These are phyloP conservation scores for Chytriomyces hyalinus DNA, from an alignment of 192 early-diverging fungal species.

Conservation along the genomic window DNA sequence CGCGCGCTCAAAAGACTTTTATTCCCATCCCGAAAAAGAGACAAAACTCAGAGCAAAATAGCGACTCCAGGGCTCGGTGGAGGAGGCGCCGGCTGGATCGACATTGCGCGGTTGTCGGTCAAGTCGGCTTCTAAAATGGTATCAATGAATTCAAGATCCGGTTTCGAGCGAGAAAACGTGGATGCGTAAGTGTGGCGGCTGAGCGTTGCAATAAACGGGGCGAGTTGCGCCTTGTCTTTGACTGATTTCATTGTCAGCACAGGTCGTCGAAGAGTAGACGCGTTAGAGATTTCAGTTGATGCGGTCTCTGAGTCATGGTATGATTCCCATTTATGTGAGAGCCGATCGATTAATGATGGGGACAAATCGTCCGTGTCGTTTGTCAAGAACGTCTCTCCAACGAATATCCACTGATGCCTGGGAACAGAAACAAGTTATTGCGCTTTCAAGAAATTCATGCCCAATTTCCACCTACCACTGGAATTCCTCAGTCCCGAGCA, in stretches of 20 bases:
- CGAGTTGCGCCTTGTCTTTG: slow-evolving; percentile 71
- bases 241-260: slow-evolving; percentile 76
- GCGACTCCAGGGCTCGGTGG: too few relatives aligned
- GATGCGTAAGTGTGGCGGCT: slow-evolving; percentile 77
- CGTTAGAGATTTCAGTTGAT: slow-evolving; percentile 14
- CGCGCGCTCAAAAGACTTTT: too few relatives aligned
- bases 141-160: slow-evolving; percentile 80
- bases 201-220: slow-evolving; percentile 77
- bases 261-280: slow-evolving; percentile 64
- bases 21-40: too few relatives aligned
- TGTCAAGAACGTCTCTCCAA: slow-evolving; percentile 81
- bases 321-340: slow-evolving; percentile 33
- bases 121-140: slow-evolving; percentile 62
- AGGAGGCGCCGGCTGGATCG: too few relatives aligned
- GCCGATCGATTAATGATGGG: slow-evolving; percentile 37
- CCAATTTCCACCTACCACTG: slow-evolving; percentile 65
- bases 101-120: too few relatives aligned
- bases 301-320: neutral
- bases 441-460: neutral
- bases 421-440: neutral
- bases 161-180: slow-evolving; percentile 71
- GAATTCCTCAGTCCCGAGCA: slow-evolving; percentile 82
- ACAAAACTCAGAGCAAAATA: too few relatives aligned
- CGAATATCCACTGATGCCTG: slow-evolving; percentile 95
- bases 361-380: slow-evolving; percentile 52